These are phyloP conservation scores for Pyrenochaeta sp. DNA, from an alignment of 2,329 filamentous ascomycete species.

Conservation along the genomic window DNA sequence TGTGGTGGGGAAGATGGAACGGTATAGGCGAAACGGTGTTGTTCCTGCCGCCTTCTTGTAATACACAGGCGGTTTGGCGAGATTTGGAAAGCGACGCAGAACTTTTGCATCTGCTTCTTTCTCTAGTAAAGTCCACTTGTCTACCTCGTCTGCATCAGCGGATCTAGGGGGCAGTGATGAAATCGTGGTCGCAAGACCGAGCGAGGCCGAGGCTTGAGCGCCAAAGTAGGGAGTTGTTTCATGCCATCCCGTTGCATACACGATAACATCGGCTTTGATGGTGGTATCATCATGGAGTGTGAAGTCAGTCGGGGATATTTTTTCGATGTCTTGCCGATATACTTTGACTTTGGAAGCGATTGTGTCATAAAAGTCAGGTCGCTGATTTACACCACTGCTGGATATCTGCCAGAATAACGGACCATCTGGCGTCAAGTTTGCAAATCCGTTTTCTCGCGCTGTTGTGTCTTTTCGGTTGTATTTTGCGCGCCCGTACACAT, in stretches of 20 bases:
- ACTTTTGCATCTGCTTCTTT: slow-evolving; percentile 15
- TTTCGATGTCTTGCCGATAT: slow-evolving; percentile 24
- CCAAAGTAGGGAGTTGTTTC: slow-evolving; percentile 11
- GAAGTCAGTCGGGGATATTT: slow-evolving; percentile 12
- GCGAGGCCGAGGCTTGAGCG: background rate
- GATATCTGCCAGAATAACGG: slow-evolving; percentile 37
- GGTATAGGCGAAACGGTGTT: slow-evolving; percentile 24
- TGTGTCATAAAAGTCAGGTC: slow-evolving; percentile 30
- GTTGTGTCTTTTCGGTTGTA: slow-evolving; percentile 25
- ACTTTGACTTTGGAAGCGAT: slow-evolving; percentile 32
- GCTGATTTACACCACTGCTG: slow-evolving; percentile 26
- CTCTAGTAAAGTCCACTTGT: slow-evolving; percentile 6
- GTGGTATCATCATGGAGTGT: slow-evolving; percentile 13
- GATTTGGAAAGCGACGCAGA: slow-evolving; percentile 21
- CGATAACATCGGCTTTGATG: slow-evolving; percentile 23
- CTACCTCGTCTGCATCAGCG: no score
- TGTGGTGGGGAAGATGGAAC: slow-evolving; percentile 29
- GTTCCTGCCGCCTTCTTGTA: slow-evolving; percentile 2
- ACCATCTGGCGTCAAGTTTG: slow-evolving; percentile 32
- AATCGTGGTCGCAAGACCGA: slow-evolving; percentile 17
- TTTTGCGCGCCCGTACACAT: slow-evolving; percentile 10
- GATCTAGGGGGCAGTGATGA: background rate
- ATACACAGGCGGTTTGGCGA: slow-evolving; percentile 20
- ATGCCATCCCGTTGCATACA: slow-evolving; percentile 32
- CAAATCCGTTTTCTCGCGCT: slow-evolving; percentile 24